Conservation (phyloP, 305 asterid species). For the Ilex paraguariensis region DNA sequence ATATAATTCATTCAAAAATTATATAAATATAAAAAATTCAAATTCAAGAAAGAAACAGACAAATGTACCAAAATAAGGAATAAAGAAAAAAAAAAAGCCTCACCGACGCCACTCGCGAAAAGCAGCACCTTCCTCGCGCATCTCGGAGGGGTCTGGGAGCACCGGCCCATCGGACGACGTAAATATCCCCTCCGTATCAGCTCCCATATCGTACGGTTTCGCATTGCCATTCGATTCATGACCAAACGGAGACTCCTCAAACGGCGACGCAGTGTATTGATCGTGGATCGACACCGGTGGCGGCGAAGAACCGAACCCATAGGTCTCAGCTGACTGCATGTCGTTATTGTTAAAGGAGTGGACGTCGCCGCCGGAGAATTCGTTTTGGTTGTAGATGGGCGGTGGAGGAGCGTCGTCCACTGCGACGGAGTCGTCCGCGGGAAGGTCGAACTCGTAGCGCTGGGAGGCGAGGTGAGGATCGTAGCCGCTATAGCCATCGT, state of each 20-base stretch:
- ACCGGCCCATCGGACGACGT: slow-evolving; percentile 51
- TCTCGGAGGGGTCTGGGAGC: slow-evolving; percentile 78
- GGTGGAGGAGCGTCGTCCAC: slow-evolving; percentile 28
- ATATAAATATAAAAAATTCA: no score
- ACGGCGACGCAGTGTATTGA: slow-evolving; percentile 18
- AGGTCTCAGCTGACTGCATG: slow-evolving; percentile 33
- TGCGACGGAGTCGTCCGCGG: slow-evolving; percentile 28
- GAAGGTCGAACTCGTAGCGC: slow-evolving; percentile 13
- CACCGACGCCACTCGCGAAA: slow-evolving; percentile 98
- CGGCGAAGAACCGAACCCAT: slow-evolving; percentile 31
- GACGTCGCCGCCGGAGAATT: slow-evolving; percentile 25
- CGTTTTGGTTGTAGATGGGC: slow-evolving; percentile 14
- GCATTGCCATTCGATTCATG: slow-evolving; percentile 16
- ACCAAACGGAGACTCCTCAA: slow-evolving; percentile 5
- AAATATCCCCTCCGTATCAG: slow-evolving; percentile 54
- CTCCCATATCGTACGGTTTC: slow-evolving; percentile 41
- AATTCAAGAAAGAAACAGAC: background rate
- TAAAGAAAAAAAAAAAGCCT: slow-evolving; percentile 10
- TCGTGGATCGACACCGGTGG: background rate
- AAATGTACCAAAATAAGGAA: background rate
- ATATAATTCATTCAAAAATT: no score
- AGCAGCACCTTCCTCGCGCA: slow-evolving; percentile 84
- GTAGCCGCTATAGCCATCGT: slow-evolving; percentile 12
- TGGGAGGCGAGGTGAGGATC: slow-evolving; percentile 12
- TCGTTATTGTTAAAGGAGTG: background rate